Base-by-base conservation (phyloP, 1,284 basidiomycete species). In the Hymenochaete sp. region DNA sequence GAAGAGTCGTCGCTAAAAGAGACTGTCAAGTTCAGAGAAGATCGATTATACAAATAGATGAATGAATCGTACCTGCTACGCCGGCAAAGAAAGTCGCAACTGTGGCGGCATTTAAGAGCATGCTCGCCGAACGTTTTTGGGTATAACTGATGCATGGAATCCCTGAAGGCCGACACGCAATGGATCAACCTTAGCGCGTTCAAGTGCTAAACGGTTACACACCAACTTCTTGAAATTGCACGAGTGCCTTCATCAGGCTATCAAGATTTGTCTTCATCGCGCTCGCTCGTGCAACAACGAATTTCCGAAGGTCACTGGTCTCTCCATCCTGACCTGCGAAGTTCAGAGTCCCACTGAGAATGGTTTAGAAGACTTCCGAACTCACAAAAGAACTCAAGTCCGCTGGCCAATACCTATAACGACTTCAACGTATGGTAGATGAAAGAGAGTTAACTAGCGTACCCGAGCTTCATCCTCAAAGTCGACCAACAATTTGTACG, bases 81-180 rank as follows among this genome's bases (percentile, higher is more conserved):
- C 47, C 47, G 14, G 47, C 47, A 25, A 49, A 49, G 43, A 49
- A 49, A 8, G 47, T 49, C 1, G 47, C 47, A 4, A 49, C 38
- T 16, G 47, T 45, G 22, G 47, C 36, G 9, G 47, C 47, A 26
- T 44, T 44, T 13, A 44, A 25, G 4, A 45, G 29, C 43, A 45
- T 49, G n/a, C 31, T 49, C 21, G 47, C 29, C 14, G 47, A 44
- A 6, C 47, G 35, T 19, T 49, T 49, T 38, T 49, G 47, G 4
- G 47, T 27, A 28, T 26, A 49, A 19, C 42, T 44, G 18, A 49
- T 49, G 25, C 47, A 49, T 22, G 47, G 47, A 38, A 49, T 49
- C 2, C 47, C 47, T 49, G 13, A 10, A 22, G 11, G 22, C 18
- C 8, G 2, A 2, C 19, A 28, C 14, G 32, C 32, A 36, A 24